Evolutionary conservation across 2,329 filamentous ascomycete species (phyloP), one percentile per base, ranked within the genome.

Genomic region (Orbilia oligospora): DNA sequence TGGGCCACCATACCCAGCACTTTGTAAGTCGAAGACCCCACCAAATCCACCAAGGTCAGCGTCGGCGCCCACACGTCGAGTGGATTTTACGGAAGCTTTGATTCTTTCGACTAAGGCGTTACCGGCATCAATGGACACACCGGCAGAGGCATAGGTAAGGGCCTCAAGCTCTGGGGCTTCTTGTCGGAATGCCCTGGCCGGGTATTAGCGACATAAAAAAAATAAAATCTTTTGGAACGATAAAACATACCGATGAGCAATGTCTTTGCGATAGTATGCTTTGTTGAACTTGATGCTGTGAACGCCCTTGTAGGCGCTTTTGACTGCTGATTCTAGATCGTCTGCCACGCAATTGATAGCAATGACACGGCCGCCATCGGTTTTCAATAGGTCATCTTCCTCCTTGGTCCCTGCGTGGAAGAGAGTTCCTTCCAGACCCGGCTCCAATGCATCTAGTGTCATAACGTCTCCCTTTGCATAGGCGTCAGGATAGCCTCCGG

Each of bases 41-140:
- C 96, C 96, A 82, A 99, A 99, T 1, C 96, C 96, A 76, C 96
- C 96, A 82, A 99, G 97, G 83, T 95, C 90, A 70, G 94, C 94
- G 84, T 97, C 93, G 0, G 96, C 93, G 55, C 96, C 96, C 14
- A 94, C 90, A 18, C 94, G 90, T 82, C 89, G 90, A 24, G 96
- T 99, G 53, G 92, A 92, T 30, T 90, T 89, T n/a, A 98, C 95
- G 5, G 92, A 92, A 80, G 90, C 89, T 86, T 97, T 97, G 88
- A 99, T 99, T 81, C 91, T 90, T 83, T 94, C 89, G 55, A 99
- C 95, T 55, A 99, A 92, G 80, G 93, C 89, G 84, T 99, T 99
- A 27, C 96, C 96, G 5, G 93, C 93, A 81, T 97, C 93, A 80
- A 99, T 97, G 82, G 93, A 96, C 22, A 99, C 96, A 73, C 96